These are phyloP conservation scores for Globisporangium megalacanthum DNA, from an alignment of 352 stramenopile genomes.

Conservation along the genomic window DNA sequence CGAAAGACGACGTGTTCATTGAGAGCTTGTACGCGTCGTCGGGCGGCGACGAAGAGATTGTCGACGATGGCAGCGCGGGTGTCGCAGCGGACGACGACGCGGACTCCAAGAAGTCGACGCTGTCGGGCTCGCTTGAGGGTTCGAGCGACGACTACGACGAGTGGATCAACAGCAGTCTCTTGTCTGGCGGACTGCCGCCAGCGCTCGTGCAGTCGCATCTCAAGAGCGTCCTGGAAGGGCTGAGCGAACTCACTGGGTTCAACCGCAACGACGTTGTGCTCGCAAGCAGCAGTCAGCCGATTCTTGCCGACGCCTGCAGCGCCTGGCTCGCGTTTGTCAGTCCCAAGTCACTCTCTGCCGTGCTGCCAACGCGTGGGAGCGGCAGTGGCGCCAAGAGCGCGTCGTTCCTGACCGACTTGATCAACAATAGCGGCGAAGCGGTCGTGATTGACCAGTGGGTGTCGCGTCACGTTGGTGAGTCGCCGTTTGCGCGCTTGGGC, in stretches of 20 bases:
- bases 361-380: slow-evolving; percentile 15
- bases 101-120: slow-evolving; percentile 32
- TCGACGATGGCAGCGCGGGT: slow-evolving; percentile 20
- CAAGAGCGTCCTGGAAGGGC: slow-evolving; percentile 40
- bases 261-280: slow-evolving; percentile 9
- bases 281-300: slow-evolving; percentile 15
- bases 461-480: slow-evolving; percentile 79
- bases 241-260: slow-evolving; percentile 43
- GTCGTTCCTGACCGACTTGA: slow-evolving; percentile 64
- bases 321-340: slow-evolving; percentile 58
- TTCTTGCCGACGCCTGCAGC: slow-evolving; percentile 44
- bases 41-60: slow-evolving; percentile 27
- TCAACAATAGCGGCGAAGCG: slow-evolving; percentile 53
- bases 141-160: slow-evolving; percentile 79
- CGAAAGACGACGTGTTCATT: slow-evolving; percentile 57
- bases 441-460: slow-evolving; percentile 67
- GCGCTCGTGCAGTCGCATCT: slow-evolving; percentile 58
- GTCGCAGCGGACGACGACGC: slow-evolving; percentile 24
- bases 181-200: slow-evolving; percentile 68
- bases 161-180: slow-evolving; percentile 67
- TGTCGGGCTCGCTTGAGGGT: slow-evolving; percentile 39
- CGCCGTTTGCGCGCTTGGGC: slow-evolving; percentile 68
- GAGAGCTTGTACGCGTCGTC: slow-evolving; percentile 20
- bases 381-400: slow-evolving; percentile 16
- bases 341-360: slow-evolving; percentile 39